These are phyloP conservation scores for Claviceps arundinis DNA, from an alignment of 2,329 filamentous ascomycete genomes.

Conservation along the genomic window DNA sequence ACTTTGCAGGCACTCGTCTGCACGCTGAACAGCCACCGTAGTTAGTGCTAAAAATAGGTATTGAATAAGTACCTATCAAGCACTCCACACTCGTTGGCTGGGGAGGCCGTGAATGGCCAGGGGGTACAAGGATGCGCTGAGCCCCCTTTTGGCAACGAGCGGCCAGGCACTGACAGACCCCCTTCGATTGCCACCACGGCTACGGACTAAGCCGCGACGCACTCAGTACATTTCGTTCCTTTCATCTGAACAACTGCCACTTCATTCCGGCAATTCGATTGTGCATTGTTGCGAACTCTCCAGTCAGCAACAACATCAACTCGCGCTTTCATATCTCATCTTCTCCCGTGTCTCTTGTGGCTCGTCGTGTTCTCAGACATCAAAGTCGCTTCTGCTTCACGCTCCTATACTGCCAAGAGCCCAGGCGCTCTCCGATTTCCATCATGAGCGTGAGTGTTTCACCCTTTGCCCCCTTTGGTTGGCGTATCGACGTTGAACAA, in stretches of 20 bases:
- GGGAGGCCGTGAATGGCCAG: neutral
- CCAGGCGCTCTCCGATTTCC: constrained; percentile 6
- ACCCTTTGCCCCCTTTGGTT: constrained; percentile 10
- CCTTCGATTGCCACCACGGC: neutral
- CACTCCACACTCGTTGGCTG: neutral
- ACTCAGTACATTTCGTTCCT: neutral
- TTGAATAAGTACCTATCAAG: neutral
- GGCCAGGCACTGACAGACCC: neutral
- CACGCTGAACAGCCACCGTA: too few relatives aligned
- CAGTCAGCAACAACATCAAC: neutral
- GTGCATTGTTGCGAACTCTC: neutral
- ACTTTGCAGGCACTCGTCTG: too few relatives aligned
- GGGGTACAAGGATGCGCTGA: neutral
- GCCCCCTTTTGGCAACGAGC: neutral
- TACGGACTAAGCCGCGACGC: neutral
- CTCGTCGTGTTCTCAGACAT: neutral
- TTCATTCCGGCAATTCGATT: neutral
- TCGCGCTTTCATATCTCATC: neutral
- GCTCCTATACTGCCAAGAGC: too few relatives aligned
- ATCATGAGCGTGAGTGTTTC: constrained; percentile 18
- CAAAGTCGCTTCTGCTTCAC: neutral
- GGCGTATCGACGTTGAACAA: constrained; percentile 10
- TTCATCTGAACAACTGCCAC: neutral
- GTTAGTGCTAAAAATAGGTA: too few relatives aligned
- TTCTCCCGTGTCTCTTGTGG: neutral